Evolutionary conservation across 345 rosid genomes (phyloP), one percentile per base, ranked within the genome.

Genomic region (Boechera retrofracta): DNA sequence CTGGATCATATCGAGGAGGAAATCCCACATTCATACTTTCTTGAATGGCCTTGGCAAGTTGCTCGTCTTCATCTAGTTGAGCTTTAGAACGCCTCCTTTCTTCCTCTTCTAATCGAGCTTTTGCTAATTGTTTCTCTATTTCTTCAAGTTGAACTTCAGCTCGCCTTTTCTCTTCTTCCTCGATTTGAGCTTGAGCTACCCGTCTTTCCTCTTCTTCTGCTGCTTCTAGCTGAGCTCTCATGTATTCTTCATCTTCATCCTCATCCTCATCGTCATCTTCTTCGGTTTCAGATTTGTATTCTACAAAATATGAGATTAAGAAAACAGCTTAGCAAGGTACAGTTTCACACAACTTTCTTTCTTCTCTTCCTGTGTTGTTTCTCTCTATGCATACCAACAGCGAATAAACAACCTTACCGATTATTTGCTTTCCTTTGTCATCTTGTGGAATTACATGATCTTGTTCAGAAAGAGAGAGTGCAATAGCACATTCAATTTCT

Each of bases 31-130:
- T 77, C 78, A 93, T 73, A 77, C 98, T 96, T 76, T 91, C 93
- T 85, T 96, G 97, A 72, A 96, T 48, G 77, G 97, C 98, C 85
- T 74, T 89, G 24, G 99, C 98, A 2, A 96, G 90, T 73, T 75
- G 84, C 79, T 89, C 98, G 60, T 93, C 99, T 80, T 96, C 98
- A 80, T 93, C 96, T 52, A 89, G n/a, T 60, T 91, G 97, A 80
- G 90, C 77, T 77, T 73, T 82, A 9, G 77, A 57, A 41, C 29
- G 73, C 7, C 53, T 71, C 3, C 5, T 66, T 63, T 88, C 91
- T 70, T 86, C 87, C 42, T 89, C 90, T 54, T 86, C 89, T 47
- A 59, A 7, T 55, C 77, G 82, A 72, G 89, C 80, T 73, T 67
- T 76, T 1, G 70, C 77, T 58, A 61, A 60, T 12, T 60, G 72